Percentiles rank a stretch among this genome's conserved stretches.
phyloP scores from a whole-genome alignment of 345 rosid species.

The Sonneratia alba region DNA sequence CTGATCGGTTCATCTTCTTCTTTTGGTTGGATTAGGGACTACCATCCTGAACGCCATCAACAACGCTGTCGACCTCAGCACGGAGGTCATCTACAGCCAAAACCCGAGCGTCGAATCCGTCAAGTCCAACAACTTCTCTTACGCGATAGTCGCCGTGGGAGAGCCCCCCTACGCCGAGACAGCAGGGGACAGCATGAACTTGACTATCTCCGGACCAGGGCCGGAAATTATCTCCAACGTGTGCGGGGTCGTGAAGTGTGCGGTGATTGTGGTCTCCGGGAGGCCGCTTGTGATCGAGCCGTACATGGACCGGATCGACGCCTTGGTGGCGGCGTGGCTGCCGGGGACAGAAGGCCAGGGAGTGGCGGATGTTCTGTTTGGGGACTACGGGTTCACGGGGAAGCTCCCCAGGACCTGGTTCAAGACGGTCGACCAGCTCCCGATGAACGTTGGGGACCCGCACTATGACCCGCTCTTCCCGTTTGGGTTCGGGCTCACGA shows the following conservation, averaged over 20 bases:
- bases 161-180: slow-evolving; percentile 74
- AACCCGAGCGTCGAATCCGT: slow-evolving; percentile 38
- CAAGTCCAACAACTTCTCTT: slow-evolving; percentile 35
- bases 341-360: no score
- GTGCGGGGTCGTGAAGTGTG: slow-evolving; percentile 49
- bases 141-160: slow-evolving; percentile 61
- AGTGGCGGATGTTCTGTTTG: no score
- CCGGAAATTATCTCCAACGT: slow-evolving; percentile 35
- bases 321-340: slow-evolving; percentile 81
- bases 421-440: slow-evolving; percentile 88
- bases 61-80: slow-evolving; percentile 37
- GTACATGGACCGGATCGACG: slow-evolving; percentile 34
- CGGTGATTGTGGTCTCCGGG: slow-evolving; percentile 50
- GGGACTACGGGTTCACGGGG: no score
- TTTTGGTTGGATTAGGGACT: slow-evolving; percentile 20
- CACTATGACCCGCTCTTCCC: slow-evolving; percentile 74
- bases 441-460: slow-evolving; percentile 64
- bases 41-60: slow-evolving; percentile 58
- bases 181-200: slow-evolving; percentile 49
- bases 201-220: slow-evolving; percentile 51
- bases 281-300: slow-evolving; percentile 61
- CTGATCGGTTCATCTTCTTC: background rate
- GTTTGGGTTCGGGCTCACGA: slow-evolving; percentile 64
- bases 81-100: slow-evolving; percentile 29
- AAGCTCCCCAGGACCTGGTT: no score